Evolutionary conservation across 169 alveolate species (phyloP).

Genomic region (Perkinsus chesapeaki): DNA sequence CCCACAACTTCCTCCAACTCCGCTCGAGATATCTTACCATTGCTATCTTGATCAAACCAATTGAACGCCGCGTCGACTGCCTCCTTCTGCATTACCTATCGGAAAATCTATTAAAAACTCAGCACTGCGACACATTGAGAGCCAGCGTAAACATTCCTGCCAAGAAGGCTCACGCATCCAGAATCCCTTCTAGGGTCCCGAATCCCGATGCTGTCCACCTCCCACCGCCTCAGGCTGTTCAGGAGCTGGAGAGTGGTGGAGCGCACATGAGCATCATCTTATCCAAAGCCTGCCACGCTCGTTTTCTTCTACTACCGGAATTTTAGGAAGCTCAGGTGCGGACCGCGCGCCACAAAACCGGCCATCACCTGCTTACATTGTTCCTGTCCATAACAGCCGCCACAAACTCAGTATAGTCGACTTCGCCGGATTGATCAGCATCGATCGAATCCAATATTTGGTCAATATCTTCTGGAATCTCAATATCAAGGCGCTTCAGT

Average conservation of each 20-base stretch:
- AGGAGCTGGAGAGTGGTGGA: too few relatives aligned
- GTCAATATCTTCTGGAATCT: background rate
- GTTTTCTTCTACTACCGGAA: too few relatives aligned
- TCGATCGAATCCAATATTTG: background rate
- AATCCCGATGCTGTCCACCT: too few relatives aligned
- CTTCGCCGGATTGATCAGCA: background rate
- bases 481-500: background rate
- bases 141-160: too few relatives aligned
- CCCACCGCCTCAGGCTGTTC: too few relatives aligned
- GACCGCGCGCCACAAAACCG: too few relatives aligned
- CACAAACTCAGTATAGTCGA: background rate
- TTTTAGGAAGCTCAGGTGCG: too few relatives aligned
- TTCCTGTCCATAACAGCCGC: background rate
- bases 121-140: background rate
- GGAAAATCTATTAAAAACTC: background rate
- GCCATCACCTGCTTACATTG: background rate
- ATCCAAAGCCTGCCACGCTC: too few relatives aligned
- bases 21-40: background rate
- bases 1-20: background rate
- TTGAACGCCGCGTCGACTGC: background rate
- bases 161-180: too few relatives aligned
- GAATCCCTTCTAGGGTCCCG: too few relatives aligned
- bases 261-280: too few relatives aligned
- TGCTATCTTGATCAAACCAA: background rate
- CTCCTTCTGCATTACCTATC: background rate